Percentiles rank a stretch among this genome's conserved stretches.
phyloP scores from a whole-genome alignment of 2,329 filamentous ascomycete species.

The Plenodomus lindquistii region DNA sequence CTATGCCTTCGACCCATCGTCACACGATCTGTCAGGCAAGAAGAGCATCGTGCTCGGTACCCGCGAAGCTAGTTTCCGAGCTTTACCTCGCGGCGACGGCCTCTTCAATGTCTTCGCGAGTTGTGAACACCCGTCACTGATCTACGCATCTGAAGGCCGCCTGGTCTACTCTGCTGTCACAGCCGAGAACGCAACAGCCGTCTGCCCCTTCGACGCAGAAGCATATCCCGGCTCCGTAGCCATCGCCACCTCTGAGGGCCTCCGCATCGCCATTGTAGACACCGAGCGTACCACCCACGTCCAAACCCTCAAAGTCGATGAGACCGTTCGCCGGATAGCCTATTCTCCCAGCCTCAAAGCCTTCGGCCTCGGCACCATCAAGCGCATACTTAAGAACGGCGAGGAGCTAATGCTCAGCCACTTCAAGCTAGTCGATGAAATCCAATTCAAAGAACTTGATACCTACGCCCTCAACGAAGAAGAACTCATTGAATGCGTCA shows the following conservation, averaged over 20 bases:
- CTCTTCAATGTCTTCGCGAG: constrained; percentile 86
- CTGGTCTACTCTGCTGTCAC: constrained; percentile 94
- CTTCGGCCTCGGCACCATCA: constrained; percentile 86
- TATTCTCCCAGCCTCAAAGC: constrained; percentile 79
- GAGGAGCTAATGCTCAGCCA: constrained; percentile 77
- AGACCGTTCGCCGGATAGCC: constrained; percentile 84
- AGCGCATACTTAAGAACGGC: constrained; percentile 69
- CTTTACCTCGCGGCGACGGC: constrained; percentile 68
- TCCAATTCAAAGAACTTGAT: constrained; percentile 79
- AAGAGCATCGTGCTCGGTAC: constrained; percentile 86
- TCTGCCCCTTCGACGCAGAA: constrained; percentile 80
- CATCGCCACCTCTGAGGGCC: constrained; percentile 73
- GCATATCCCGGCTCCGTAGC: constrained; percentile 81
- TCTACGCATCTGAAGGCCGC: constrained; percentile 85
- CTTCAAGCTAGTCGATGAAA: constrained; percentile 90
- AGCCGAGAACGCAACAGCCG: constrained; percentile 78
- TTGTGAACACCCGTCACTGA: constrained; percentile 90
- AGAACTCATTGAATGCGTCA: constrained; percentile 84
- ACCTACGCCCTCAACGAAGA: constrained; percentile 66
- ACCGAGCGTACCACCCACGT: constrained; percentile 87
- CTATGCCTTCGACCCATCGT: constrained; percentile 68
- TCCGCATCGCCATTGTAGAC: constrained; percentile 82
- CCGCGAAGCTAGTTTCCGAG: constrained; percentile 78
- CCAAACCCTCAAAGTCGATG: constrained; percentile 73
- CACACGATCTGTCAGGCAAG: constrained; percentile 68